Evolutionary conservation across 768 basidiomycete genomes (phyloP), one percentile per base, ranked within the genome.

Genomic region (Agrocybe chaxingu): DNA sequence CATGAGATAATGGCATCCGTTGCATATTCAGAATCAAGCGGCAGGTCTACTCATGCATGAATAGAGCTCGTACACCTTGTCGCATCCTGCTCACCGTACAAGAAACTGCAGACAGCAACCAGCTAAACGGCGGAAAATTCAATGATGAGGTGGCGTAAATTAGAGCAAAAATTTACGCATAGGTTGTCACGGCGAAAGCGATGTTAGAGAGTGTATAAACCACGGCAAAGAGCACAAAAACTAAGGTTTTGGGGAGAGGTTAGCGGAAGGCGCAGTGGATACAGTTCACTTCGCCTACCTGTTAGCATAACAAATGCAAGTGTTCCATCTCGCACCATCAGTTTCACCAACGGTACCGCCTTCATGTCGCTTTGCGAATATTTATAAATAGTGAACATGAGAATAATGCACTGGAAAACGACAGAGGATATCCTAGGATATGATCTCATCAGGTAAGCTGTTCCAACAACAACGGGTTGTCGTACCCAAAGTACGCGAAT

Each of bases 1-100:
- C 48, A 16, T 40, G 35, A n/a, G 41, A 48, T 16, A 41, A 4
- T 3, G 53, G 37, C 13, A 45, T 37, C 8, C 36, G 49, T 37
- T 60, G 57, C 56, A 63, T 55, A 49, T 65, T 65, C 52, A 58
- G 54, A 36, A 63, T 65, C 16, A 62, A 31, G 4, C 64, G 58
- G 51, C 60, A 63, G 29, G 60, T 58, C 64, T 65, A 40, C 42
- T n/a, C 11, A 33, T 45, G 18, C 53, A 46, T 35, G 19, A 9
- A 48, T 31, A n/a, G 33, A 37, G 32, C 12, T 8, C 13, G 45
- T 16, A 43, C 18, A 32, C 18, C 10, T 10, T 39, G 16, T 47
- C 18, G 29, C 13, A 34, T 32, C 19, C 10, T 31, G 16, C 54
- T 50, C 45, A 65, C 64, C 12, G 54, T 48, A 29, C 53, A 47